Evolutionary conservation across 2,329 filamentous ascomycete genomes (phyloP), one percentile per base, ranked within the genome.

Genomic region (Zasmidium angulare): DNA sequence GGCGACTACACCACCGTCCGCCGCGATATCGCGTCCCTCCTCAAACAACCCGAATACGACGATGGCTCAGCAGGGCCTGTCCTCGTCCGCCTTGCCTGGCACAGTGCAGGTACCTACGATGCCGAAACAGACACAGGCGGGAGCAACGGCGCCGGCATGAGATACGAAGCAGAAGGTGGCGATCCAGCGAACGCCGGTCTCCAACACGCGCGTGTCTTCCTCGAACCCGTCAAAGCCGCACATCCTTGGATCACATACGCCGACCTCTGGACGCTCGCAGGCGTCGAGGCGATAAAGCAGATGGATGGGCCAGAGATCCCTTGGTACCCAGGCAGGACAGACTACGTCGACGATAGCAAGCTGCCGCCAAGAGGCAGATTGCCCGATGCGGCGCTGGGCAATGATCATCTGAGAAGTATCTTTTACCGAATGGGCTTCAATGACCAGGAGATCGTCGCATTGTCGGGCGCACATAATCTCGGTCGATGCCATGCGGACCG

Each of bases 201-300:
- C 10, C 82, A 87, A 66, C 80, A 87, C 70, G 85, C 84, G 21
- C 83, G 85, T 17, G 81, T 83, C 24, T 87, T 88, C 72, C 80
- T 88, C 60, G 85, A 88, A 67, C 83, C 85, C 4, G 72, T 88
- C 62, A 88, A 87, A 70, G 72, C 73, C 20, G 77, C 78, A 50
- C 81, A 86, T 69, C 78, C 83, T 1, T 87, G 84, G 85, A 84
- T 88, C 69, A 86, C 85, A 23, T 88, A 88, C 72, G 78, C 85
- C 1, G 85, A 88, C 68, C 77, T 88, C 3, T 88, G 85, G 85
- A 87, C 85, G 3, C 75, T 88, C 29, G 84, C 84, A 0, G 84
- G 82, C 48, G 79, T 81, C 1, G 81, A 84, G 0, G 85, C 85
- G 2, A 79, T 88, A 68, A 72, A 80, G 64, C 82, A 82, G 59